Base-by-base conservation (phyloP, 345 rosid species). In the Excoecaria cochinchinensis region DNA sequence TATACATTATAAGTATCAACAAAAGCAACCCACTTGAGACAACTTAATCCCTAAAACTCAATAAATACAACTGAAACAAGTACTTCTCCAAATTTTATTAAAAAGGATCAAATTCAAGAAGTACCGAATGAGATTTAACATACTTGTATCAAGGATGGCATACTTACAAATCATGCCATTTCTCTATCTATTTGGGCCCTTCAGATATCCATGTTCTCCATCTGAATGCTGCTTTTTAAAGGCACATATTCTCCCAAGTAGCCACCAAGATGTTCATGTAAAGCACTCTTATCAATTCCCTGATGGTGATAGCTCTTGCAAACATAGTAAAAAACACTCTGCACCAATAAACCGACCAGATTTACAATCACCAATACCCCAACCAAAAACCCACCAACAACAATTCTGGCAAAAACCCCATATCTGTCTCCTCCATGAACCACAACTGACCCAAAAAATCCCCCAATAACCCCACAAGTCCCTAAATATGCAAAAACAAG, bases 191-290 rank as follows among this genome's bases (percentile, higher is more conserved):
- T 67, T 69, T 22, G 42, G 17, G 40, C 42, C 39, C 25, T 24
- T 88, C 82, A 94, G 53, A 80, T 71, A 51, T 95, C 97, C 89
- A 93, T 66, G 76, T 85, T 83, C 89, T 95, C 97, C 94, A 95
- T 87, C 77, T 95, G 99, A 78, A 95, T 82, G 83, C 82, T 95
- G 84, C 97, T 93, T 85, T 91, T 95, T 74, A 95, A 80, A 47
- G 98, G 98, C 78, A 92, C 95, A 36, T 94, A 94, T 69, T 92
- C 97, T 25, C 97, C 98, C 2, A 94, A 95, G 81, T 92, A 94
- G 40, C 97, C 98, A 48, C 97, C 97, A 5, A 94, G 98, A 78
- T 92, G 97, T 69, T 95, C 97, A 44, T 89, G 87, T 83, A 93
- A 86, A 36, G 90, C 95, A 11, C 59, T 80, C 87, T 93, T 95